Base-by-base conservation (phyloP, 176 grass and related monocot genomes). In the Ensete ventricosum region DNA sequence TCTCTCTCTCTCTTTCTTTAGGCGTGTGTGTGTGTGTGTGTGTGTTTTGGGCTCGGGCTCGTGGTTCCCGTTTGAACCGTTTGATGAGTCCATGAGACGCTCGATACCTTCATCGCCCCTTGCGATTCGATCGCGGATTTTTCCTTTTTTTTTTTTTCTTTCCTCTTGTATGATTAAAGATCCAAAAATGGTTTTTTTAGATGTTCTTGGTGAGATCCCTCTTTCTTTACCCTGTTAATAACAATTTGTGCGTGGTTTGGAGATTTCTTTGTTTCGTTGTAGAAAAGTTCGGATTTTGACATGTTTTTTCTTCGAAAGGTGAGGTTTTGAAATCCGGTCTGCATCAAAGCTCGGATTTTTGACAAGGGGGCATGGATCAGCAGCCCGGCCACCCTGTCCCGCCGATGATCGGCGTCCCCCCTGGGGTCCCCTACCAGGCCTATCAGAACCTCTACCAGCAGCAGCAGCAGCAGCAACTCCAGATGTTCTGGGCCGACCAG, bases 401-500 rank as follows among this genome's bases (percentile, higher is more conserved):
- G 0, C 16, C 57, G 57, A 19, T 60, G 2, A 60, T 60, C 57
- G 57, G 57, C 57, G 57, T 60, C 57, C 17, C 57, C 13, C 12
- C 55, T 1, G 55, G 55, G 55, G 55, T 57, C 55, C 55, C 55
- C 2, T 57, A 57, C 19, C 57, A 60, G 0, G 57, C 14, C 57
- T 60, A 60, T 19, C 57, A 60, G 57, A 60, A 60, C n/a, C 57
- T 60, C 57, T n/a, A 60, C 57, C 57, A 60, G 3, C 71, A 55
- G 22, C 52, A 73, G 51, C 71, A 73, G 52, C 73, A 76, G 27
- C 73, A 76, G 55, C 67, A 69, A 17, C 73, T 76, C 57, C 73
- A 76, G 73, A 62, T 85, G 69, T 98, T 98, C 88, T 98, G 95
- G 95, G 90, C 90, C 43, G 90, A 93, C 55, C 95, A 93, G 82